Evolutionary conservation across 169 alveolate genomes (phyloP).

Genomic region (Fabrea salina): DNA sequence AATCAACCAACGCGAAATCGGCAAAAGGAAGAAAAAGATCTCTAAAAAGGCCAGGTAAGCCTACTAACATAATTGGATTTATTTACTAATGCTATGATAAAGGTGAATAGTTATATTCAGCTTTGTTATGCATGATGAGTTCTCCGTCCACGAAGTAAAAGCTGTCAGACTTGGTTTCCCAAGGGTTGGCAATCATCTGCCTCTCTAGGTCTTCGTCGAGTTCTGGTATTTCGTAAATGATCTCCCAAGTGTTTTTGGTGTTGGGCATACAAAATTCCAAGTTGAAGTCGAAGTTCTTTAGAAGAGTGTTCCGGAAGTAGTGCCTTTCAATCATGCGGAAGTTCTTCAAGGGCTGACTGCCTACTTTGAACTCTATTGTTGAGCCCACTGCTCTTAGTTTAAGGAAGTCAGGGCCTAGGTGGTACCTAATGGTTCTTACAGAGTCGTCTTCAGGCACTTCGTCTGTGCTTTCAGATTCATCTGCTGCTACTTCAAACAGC

Average conservation of each 20-base stretch:
- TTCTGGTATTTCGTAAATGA: constrained; percentile 75
- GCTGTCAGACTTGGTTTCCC: constrained; percentile 80
- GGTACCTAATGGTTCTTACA: constrained; percentile 68
- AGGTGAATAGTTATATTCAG: constrained; percentile 69
- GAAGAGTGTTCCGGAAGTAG: constrained; percentile 60
- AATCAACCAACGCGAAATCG: constrained; percentile 61
- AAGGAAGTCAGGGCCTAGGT: constrained; percentile 81
- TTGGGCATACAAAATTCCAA: constrained; percentile 83
- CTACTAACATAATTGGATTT: too few species aligned
- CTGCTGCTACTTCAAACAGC: constrained; percentile 55
- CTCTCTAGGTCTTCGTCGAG: constrained; percentile 55
- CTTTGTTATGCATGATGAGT: constrained; percentile 80
- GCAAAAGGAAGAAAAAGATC: constrained; percentile 45
- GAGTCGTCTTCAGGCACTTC: constrained; percentile 59
- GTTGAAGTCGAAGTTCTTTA: constrained; percentile 75
- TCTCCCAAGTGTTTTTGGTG: constrained; percentile 79
- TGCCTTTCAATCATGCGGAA: constrained; percentile 84
- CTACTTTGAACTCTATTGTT: constrained; percentile 67
- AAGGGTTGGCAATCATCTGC: constrained; percentile 74
- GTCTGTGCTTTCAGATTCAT: constrained; percentile 37
- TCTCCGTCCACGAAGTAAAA: constrained; percentile 78
- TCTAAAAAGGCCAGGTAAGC: not conserved
- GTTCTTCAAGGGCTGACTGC: constrained; percentile 63
- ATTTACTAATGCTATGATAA: too few species aligned
- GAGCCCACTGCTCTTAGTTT: constrained; percentile 74